Base-by-base conservation (phyloP, 257 asterid species). In the Osmanthus fragrans region DNA sequence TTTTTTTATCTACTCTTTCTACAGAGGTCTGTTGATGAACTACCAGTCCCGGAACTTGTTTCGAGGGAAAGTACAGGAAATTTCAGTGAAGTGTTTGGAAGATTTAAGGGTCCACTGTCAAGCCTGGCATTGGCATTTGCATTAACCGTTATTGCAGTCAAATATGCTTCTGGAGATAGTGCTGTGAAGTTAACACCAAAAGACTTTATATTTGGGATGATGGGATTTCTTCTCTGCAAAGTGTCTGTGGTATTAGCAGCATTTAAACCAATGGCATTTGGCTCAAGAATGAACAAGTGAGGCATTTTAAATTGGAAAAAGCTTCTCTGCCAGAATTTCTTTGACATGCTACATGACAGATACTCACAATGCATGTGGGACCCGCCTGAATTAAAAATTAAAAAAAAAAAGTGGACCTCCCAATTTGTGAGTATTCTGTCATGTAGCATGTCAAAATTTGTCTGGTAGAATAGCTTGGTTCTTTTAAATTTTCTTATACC, bases 191-290 rank as follows among this genome's bases (percentile, higher is more conserved):
- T 91, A 85, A 82, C 88, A 47, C 86, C 96, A 2, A 84, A 79
- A 79, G 97, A 94, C 12, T 73, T 94, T 19, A 33, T 94, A 15
- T 86, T 87, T 25, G 99, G 99, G 40, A 89, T 87, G 83, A 72
- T 84, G 86, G 99, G 99, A 7, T 92, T 92, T 77, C 92, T 94
- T 0, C 75, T 86, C 92, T 90, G 94, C 77, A 94, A 94, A 83
- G 92, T 92, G 27, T 88, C 97, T 23, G 93, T 88, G 0, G 82
- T 92, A 5, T 84, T 92, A 79, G 93, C 99, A 1, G 97, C 97
- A 11, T 84, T 91, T 78, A 87, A 83, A 72, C 97, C 97, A 1
- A 40, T 91, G 80, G 71, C 84, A 6, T 47, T 73, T 30, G 77
- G 91, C 76, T 51, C 72, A 4, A 84, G 83, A 37, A 85, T 83